These are phyloP conservation scores for Rhodotorula sp. DNA, from an alignment of 1,284 basidiomycete species.

Conservation along the genomic window DNA sequence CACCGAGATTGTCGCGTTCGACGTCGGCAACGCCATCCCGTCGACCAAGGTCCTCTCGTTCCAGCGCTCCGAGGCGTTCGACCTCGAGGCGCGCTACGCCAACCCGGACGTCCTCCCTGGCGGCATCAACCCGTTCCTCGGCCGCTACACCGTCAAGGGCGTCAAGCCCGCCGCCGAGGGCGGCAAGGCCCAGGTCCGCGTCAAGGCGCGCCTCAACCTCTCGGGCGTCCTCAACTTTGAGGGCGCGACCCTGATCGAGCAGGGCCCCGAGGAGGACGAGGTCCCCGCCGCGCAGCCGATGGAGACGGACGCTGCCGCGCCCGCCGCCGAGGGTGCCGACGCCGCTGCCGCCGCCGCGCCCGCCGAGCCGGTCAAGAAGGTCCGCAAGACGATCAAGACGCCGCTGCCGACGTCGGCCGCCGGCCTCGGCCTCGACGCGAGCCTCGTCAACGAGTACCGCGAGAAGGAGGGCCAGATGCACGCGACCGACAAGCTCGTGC, in stretches of 20 bases:
- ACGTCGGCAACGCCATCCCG: constrained; percentile 74
- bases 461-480: constrained; percentile 85
- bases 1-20: constrained; percentile 83
- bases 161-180: constrained; percentile 67
- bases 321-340: constrained; percentile 53
- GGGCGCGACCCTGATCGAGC: constrained; percentile 72
- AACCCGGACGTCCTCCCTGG: constrained; percentile 70
- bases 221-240: constrained; percentile 86
- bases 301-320: constrained; percentile 62
- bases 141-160: constrained; percentile 73
- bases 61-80: constrained; percentile 81
- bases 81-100: constrained; percentile 78
- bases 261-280: constrained; percentile 65
- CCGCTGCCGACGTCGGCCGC: constrained; percentile 70
- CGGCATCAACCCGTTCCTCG: constrained; percentile 77
- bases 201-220: constrained; percentile 81
- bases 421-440: constrained; percentile 64
- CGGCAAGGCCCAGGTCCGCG: constrained; percentile 76
- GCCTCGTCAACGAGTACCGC: constrained; percentile 64
- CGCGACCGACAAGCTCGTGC: constrained; percentile 85
- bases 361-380: constrained; percentile 60
- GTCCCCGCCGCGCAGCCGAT: constrained; percentile 55
- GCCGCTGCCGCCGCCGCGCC: constrained; percentile 60
- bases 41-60: constrained; percentile 91
- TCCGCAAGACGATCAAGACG: constrained; percentile 74